Percentiles rank a stretch among this genome's conserved stretches.
Conservation (phyloP, 805 yeast species). For the Zygosaccharomyces gambellarensis region DNA sequence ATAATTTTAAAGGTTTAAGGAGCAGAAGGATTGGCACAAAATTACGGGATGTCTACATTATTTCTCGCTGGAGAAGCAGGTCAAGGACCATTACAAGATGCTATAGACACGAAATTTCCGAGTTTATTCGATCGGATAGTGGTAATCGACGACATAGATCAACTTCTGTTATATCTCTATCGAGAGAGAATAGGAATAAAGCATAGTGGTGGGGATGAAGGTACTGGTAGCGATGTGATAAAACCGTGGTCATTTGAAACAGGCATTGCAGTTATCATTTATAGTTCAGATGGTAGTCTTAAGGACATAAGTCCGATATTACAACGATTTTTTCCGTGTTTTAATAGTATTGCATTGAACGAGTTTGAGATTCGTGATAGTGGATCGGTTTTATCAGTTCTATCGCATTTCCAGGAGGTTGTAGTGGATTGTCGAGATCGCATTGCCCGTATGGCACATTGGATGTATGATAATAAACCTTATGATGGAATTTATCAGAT, state of each 20-base stretch:
- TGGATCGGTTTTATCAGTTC: background rate
- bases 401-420: constrained; percentile 3
- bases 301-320: constrained; percentile 12
- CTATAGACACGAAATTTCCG: constrained; percentile 1
- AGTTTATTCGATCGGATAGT: constrained; percentile 12
- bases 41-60: constrained; percentile 14
- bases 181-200: constrained; percentile 17
- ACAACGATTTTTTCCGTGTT: constrained; percentile 24
- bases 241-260: constrained; percentile 21
- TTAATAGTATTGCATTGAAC: constrained; percentile 20
- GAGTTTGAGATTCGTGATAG: constrained; percentile 9
- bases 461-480: constrained; percentile 28
- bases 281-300: constrained; percentile 10
- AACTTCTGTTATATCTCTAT: constrained; percentile 20
- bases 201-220: background rate
- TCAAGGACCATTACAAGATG: background rate
- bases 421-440: constrained; percentile 14
- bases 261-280: constrained; percentile 24
- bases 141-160: constrained; percentile 10
- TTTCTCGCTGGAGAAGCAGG: constrained; percentile 13
- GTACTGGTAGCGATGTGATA: constrained; percentile 12
- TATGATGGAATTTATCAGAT: constrained; percentile 23
- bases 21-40: background rate
- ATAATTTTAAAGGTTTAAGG: background rate
- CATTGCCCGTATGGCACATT: constrained; percentile 27